Evolutionary conservation across 148 eudicot species (phyloP).

Genomic region (Drosera capensis): DNA sequence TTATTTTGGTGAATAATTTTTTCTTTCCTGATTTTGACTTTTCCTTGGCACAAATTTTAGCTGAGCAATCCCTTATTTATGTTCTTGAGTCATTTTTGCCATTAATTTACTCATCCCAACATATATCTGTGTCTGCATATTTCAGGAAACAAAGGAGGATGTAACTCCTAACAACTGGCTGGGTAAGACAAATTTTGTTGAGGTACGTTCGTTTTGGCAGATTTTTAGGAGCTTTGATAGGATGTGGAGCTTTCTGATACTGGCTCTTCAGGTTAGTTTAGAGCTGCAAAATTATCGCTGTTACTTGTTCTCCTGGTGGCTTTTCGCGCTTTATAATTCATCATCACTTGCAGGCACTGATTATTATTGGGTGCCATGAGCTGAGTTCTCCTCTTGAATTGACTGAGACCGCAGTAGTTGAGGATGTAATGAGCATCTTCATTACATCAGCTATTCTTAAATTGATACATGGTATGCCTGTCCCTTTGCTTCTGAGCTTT

Average conservation of each 20-base stretch:
- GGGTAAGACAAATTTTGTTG: conserved; percentile 93
- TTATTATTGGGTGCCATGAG: conserved; percentile 80
- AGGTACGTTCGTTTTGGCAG: conserved; percentile 85
- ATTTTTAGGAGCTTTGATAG: conserved; percentile 90
- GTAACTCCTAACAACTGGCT: conserved; percentile 39
- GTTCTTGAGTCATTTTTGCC: not conserved
- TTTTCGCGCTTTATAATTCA: conserved; percentile 2
- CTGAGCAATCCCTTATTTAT: too few relatives aligned
- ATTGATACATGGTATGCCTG: conserved; percentile 53
- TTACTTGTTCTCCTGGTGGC: not conserved
- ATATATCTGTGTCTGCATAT: not conserved
- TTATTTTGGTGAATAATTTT: too few relatives aligned
- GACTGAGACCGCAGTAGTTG: conserved; percentile 58
- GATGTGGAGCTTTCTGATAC: conserved; percentile 84
- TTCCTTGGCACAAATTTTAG: too few relatives aligned
- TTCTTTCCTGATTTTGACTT: too few relatives aligned
- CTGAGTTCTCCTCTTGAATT: conserved; percentile 71
- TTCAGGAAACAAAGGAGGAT: conserved; percentile 25
- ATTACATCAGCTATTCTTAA: conserved; percentile 83
- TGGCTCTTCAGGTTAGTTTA: conserved; percentile 73
- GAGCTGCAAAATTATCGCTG: not conserved
- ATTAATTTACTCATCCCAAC: not conserved
- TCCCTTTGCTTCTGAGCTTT: not conserved
- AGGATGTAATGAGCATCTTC: conserved; percentile 90
- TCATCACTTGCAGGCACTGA: conserved; percentile 50